phyloP scores from a whole-genome alignment of 208 protist species.

The Leishmania tarentolae region DNA sequence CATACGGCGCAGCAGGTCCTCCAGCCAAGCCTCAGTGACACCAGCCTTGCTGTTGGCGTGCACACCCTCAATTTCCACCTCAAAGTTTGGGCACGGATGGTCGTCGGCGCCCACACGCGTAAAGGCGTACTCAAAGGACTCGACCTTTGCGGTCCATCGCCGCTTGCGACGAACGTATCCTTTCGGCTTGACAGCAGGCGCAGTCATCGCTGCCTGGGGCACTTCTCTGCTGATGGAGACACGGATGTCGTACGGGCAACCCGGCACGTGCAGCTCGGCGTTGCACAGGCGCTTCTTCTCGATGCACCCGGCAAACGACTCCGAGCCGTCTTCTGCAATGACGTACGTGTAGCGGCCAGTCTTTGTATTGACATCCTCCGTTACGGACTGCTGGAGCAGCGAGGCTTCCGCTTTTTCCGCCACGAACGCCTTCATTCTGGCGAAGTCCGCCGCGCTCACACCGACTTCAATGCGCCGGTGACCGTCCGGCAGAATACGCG shows the following conservation, averaged over 20 bases:
- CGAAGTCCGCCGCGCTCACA: constrained; percentile 47
- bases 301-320: constrained; percentile 33
- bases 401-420: constrained; percentile 3
- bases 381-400: constrained; percentile 18
- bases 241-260: constrained; percentile 65
- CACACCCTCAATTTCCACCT: constrained; percentile 78
- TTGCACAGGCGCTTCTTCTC: constrained; percentile 62
- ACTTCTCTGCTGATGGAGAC: constrained; percentile 61
- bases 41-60: constrained; percentile 33
- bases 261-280: constrained; percentile 64
- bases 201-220: not conserved
- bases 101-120: constrained; percentile 41
- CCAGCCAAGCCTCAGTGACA: constrained; percentile 57
- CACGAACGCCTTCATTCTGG: constrained; percentile 37
- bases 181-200: constrained; percentile 21
- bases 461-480: constrained; percentile 30
- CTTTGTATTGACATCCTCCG: constrained; percentile 53
- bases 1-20: constrained; percentile 44
- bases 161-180: constrained; percentile 60
- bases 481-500: not conserved
- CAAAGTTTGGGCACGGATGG: constrained; percentile 30
- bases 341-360: constrained; percentile 58
- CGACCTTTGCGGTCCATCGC: constrained; percentile 47
- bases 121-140: constrained; percentile 62
- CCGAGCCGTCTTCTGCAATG: constrained; percentile 29